These are phyloP conservation scores for Penicillium mononematosum DNA, from an alignment of 495 filamentous ascomycete genomes.

Conservation along the genomic window DNA sequence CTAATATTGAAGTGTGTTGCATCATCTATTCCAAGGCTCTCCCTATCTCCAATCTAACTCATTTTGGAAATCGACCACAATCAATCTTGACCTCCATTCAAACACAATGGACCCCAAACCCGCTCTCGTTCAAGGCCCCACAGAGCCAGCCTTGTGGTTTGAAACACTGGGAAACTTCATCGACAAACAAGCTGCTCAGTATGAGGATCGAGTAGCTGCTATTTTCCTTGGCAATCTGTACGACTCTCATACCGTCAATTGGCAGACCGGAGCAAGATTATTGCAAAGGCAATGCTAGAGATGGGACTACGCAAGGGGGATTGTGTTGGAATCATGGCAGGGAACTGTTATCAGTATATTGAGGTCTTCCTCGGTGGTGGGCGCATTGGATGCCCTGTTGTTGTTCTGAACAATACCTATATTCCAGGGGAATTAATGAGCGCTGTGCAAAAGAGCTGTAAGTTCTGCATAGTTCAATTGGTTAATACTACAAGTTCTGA, in stretches of 20 bases:
- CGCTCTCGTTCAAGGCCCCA: conserved; percentile 20
- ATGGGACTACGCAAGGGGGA: conserved; percentile 25
- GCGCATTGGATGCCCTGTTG: conserved; percentile 27
- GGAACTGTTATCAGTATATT: conserved; percentile 29
- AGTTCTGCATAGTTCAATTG: not conserved
- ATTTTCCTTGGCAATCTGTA: conserved; percentile 24
- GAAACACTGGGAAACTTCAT: conserved; percentile 22
- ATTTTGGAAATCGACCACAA: no score
- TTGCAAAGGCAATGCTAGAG: conserved; percentile 21
- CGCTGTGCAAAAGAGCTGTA: conserved; percentile 21
- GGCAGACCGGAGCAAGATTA: conserved; percentile 16
- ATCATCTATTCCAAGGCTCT: no score
- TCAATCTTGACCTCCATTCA: no score
- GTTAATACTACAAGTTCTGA: no score
- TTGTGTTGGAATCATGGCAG: conserved; percentile 27
- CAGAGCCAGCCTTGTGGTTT: conserved; percentile 16
- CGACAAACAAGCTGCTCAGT: conserved; percentile 19
- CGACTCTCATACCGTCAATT: conserved; percentile 24
- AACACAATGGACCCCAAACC: conserved; percentile 9
- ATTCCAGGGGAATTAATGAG: conserved; percentile 24
- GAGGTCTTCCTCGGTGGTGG: conserved; percentile 25
- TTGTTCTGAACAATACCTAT: conserved; percentile 31
- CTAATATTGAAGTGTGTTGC: no score
- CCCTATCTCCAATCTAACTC: no score
- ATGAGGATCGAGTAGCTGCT: conserved; percentile 13